A percentile compares a stretch with the other conserved stretches of the same genome.
Evolutionary conservation across 2,329 filamentous ascomycete species (phyloP).

Genomic region (Epichloe sylvatica): DNA sequence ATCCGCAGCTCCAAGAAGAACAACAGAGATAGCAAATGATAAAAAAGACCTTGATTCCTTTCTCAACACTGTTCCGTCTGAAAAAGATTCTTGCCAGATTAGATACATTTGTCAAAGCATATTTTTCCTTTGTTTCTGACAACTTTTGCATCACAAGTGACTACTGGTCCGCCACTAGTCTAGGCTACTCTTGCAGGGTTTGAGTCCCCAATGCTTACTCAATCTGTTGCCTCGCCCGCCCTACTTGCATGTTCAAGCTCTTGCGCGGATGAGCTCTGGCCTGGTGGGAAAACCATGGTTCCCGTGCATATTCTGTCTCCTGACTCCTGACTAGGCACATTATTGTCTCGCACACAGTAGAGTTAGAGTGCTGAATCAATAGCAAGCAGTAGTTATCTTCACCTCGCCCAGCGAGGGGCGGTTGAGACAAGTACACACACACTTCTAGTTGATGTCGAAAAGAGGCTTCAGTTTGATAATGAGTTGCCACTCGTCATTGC

Average conservation of each 20-base stretch:
- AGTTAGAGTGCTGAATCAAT: not conserved
- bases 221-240: not conserved
- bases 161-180: not conserved
- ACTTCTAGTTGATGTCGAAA: constrained; percentile 63
- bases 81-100: not conserved
- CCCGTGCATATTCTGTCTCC: too few species aligned
- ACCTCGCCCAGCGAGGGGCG: not conserved
- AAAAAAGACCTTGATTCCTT: not conserved
- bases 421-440: constrained; percentile 8
- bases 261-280: not conserved
- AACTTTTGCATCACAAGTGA: not conserved
- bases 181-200: not conserved
- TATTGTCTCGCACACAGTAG: not conserved
- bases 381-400: too few species aligned
- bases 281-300: too few species aligned
- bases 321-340: too few species aligned
- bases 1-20: too few species aligned
- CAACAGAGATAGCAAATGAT: too few species aligned
- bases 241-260: not conserved
- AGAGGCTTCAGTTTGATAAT: constrained; percentile 91
- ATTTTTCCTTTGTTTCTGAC: not conserved
- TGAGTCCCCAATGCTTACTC: not conserved
- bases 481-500: constrained; percentile 85
- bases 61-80: not conserved
- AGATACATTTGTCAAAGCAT: not conserved